These are phyloP conservation scores for Fagopyrum homotropicum DNA, from an alignment of 148 eudicot species.

Conservation along the genomic window DNA sequence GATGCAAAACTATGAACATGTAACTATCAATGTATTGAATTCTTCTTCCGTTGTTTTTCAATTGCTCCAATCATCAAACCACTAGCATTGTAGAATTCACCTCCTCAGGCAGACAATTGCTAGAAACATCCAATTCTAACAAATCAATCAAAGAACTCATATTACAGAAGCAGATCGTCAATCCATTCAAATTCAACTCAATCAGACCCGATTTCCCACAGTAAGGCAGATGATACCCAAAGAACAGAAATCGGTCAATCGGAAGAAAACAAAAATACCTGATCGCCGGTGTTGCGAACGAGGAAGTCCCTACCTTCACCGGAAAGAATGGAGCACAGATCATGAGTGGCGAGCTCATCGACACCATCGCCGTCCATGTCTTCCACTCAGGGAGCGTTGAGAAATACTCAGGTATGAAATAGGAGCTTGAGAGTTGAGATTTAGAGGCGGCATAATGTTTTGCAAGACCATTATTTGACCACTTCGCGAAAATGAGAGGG, in stretches of 20 bases:
- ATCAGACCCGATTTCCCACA: neutral
- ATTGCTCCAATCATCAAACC: neutral
- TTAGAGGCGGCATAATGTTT: neutral
- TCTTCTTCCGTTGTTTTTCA: too few species aligned
- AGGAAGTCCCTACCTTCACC: constrained; percentile 36
- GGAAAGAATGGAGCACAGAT: constrained; percentile 33
- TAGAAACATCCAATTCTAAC: neutral
- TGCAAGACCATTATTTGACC: neutral
- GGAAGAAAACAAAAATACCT: constrained; percentile 25
- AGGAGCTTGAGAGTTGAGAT: neutral
- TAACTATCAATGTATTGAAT: too few species aligned
- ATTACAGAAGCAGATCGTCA: neutral
- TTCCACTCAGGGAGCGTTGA: neutral
- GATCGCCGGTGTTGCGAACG: constrained; percentile 35
- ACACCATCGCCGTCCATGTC: constrained; percentile 12
- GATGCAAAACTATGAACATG: too few species aligned
- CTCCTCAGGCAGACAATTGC: neutral
- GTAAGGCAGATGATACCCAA: neutral
- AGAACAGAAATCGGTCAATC: neutral
- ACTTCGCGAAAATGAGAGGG: neutral
- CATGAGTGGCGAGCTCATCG: constrained; percentile 19
- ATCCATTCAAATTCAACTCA: neutral
- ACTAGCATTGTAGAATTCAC: neutral
- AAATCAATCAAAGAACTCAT: neutral
- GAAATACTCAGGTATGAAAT: neutral